Percentiles rank a stretch among this genome's conserved stretches.
Conservation (phyloP, 2,329 filamentous ascomycete species). For the Verticillium nubilum region DNA sequence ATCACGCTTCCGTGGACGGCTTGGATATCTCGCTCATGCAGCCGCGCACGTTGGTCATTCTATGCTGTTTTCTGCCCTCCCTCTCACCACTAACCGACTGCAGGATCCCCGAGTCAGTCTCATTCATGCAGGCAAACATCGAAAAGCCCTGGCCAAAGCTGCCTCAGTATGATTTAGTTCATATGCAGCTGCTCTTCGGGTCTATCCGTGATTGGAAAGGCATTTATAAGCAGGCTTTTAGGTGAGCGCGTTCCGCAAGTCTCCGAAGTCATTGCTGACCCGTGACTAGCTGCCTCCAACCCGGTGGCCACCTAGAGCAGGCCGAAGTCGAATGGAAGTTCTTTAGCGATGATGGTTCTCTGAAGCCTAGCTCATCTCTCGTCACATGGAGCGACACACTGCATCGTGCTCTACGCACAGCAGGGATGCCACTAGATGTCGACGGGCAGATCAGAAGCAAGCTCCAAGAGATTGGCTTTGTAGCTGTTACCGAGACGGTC, state of each 20-base stretch:
- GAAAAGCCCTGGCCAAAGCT: constrained; percentile 62
- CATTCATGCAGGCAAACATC: constrained; percentile 69
- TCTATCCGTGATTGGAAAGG: constrained; percentile 71
- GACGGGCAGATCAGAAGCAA: constrained; percentile 48
- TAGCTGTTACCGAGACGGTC: constrained; percentile 67
- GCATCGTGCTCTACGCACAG: constrained; percentile 59
- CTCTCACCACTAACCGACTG: constrained; percentile 1
- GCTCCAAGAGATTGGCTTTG: constrained; percentile 69
- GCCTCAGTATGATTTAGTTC: constrained; percentile 65
- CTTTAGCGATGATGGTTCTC: constrained; percentile 61
- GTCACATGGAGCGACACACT: constrained; percentile 66
- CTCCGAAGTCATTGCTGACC: neutral
- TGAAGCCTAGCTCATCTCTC: constrained; percentile 54
- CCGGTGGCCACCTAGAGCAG: constrained; percentile 78
- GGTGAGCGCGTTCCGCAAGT: neutral
- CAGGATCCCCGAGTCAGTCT: constrained; percentile 66
- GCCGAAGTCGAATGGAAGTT: constrained; percentile 83
- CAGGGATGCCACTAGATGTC: constrained; percentile 60
- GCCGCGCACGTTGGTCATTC: too few species aligned
- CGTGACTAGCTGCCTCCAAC: constrained; percentile 61
- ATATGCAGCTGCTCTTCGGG: constrained; percentile 73
- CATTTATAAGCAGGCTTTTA: constrained; percentile 59
- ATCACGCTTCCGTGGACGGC: constrained; percentile 24
- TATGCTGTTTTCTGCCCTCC: too few species aligned
- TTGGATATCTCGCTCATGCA: constrained; percentile 32